Evolutionary conservation across 164 flowering plant genomes (phyloP), one percentile per base, ranked within the genome.

Genomic region (Magnolia sinica): DNA sequence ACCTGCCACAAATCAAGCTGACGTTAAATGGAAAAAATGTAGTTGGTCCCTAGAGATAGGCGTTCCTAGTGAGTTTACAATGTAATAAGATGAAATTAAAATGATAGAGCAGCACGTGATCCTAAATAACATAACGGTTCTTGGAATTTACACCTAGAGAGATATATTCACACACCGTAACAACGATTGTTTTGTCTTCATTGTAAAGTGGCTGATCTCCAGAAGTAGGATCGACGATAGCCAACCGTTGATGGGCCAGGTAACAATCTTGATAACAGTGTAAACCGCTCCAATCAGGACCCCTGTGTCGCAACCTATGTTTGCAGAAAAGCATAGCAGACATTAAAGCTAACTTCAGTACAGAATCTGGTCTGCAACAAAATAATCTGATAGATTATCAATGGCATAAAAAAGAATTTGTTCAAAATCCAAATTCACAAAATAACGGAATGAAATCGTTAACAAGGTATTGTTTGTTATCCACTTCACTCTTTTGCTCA

Each of bases 211-310:
- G 97, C 77, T 95, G 98, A 84, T 95, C 98, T 16, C 98, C 98
- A 19, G 98, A 95, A 72, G 98, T 76, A 58, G 98, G 98, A 83
- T 95, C 98, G 1, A 95, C 85, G 49, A 95, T 91, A 68, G 98
- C 98, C 76, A 95, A 83, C 50, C 98, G 84, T 72, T 95, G 95
- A 81, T 95, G 98, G 78, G 98, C 92, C 73, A 95, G 91, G 79
- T 91, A 95, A 78, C 93, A 93, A 61, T 91, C 86, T 58, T 82
- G 83, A 76, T 91, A 79, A 76, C 89, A 86, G 75, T 95, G 94
- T 81, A 95, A 76, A 9, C 98, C 97, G 85, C 98, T 95, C 98
- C 98, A 95, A 81, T 94, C 98, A 50, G 98, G 97, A 68, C 98
- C 98, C 82, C 98, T 83, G 73, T 92, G 98, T 45, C 87, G 83